Base-by-base conservation (phyloP, 2,329 filamentous ascomycete species). In the Akanthomyces uredinophilus region DNA sequence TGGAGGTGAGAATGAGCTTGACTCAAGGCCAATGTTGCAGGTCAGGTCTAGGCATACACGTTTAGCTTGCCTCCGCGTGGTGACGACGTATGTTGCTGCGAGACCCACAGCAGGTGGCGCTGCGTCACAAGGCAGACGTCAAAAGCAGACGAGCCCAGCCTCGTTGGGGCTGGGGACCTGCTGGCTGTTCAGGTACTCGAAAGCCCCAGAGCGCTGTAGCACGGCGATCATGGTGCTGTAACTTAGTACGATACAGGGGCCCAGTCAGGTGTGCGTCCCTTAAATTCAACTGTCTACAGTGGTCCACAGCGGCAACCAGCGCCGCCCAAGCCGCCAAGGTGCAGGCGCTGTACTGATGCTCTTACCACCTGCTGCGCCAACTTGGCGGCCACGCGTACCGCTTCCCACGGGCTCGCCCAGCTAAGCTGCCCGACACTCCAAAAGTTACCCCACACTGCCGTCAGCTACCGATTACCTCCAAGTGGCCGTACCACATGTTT, bases 11-110 rank as follows among this genome's bases (percentile, higher is more conserved):
- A 47, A 52, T 50, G 60, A 51, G 35, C 60, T 56, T 44, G 60
- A 60, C 37, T 60, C 57, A 52, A 46, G 57, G 57, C 11, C 51
- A 50, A 43, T 55, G 51, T 61, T 55, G 18, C 47, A 60, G 37
- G 57, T 61, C 58, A 35, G 10, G 32, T 35, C 32, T 35, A 53
- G 52, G 60, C 39, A 56, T 32, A 57, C 37, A 20, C 18, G 22
- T 29, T 46, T 56, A 51, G 60, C 60, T 62, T 56, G 60, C 52
- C 60, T 62, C 60, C 53, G 53, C 53, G 60, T 27, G 60, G 60
- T 62, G 60, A 62, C 60, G 60, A 62, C 60, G 53, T 62, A 50
- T 62, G 53, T 56, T 44, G 51, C 32, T 53, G 52, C 46, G 60
- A 24, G 60, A 57, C 60, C 60, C 60, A 62, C 60, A 44, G 13